Evolutionary conservation across 2,329 filamentous ascomycete genomes (phyloP), one percentile per base, ranked within the genome.

Genomic region (Aspergillus sp.): DNA sequence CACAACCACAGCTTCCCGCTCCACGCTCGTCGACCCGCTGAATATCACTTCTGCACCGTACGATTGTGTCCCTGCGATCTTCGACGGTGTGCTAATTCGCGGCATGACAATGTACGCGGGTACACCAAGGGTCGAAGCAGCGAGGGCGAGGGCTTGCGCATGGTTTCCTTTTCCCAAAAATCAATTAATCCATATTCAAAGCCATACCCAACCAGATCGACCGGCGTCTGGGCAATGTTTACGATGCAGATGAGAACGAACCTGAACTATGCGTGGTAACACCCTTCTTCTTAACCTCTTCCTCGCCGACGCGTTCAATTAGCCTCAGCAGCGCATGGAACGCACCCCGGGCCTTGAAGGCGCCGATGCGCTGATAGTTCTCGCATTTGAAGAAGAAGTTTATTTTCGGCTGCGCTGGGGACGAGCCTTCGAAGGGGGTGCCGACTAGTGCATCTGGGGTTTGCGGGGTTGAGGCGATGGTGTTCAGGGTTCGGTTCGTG

Each of bases 381-480:
- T 98, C 93, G 75, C 91, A 96, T 79, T 98, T 98, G 84, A 98
- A 96, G 80, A 90, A 95, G 52, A 98, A 81, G 12, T 86, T 81
- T 40, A 96, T 78, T 50, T 77, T 84, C 0, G 91, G 91, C 4
- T 72, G 77, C 1, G 89, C 85, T 0, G 87, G 82, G n/a, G 71
- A 69, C 40, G 81, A 77, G 5, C 82, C 83, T 64, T 83, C 80
- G 78, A 82, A 87, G 62, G 78, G 74, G 4, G 87, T 88, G 13
- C 80, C 83, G 45, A 73, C 67, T 0, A 89, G 78, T 4, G 82
- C 79, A 4, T 80, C 77, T 2, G 76, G 54, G 0, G 80, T 73
- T 63, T 89, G 87, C 7, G 89, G 85, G 20, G 84, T 87, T 2
- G 90, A 96, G 15, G 92, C 92, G 60, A 97, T 79, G 12, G 70